Conservation (phyloP, 768 basidiomycete species). For the Podaxis sp. region DNA sequence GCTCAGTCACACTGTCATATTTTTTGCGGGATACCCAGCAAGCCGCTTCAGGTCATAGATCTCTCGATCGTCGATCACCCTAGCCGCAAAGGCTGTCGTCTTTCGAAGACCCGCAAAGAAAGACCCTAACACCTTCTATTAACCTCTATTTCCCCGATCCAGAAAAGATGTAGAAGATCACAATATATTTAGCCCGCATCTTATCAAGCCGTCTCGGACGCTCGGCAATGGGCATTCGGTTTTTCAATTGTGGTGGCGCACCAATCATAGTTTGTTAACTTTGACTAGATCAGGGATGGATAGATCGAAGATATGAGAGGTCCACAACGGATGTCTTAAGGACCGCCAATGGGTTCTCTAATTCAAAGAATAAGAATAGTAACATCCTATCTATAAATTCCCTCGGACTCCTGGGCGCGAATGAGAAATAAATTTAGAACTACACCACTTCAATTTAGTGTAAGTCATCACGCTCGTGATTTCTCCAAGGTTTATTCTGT, state of each 20-base stretch:
- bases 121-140: neutral
- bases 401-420: neutral
- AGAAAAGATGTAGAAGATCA: neutral
- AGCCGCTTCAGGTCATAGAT: neutral
- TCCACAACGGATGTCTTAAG: neutral
- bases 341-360: neutral
- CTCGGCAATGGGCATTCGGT: neutral
- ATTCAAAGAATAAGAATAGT: neutral
- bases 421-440: neutral
- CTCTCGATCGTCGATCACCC: neutral
- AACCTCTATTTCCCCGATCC: neutral
- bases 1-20: neutral
- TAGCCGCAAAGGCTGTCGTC: neutral
- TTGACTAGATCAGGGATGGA: neutral
- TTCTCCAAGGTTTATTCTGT: neutral
- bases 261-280: neutral
- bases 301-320: neutral
- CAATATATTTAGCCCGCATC: neutral
- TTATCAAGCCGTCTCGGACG: neutral
- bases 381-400: neutral
- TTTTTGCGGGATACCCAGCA: neutral
- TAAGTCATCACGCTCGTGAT: neutral
- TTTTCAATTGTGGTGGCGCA: neutral
- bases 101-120: neutral
- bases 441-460: neutral